Evolutionary conservation across 2,329 filamentous ascomycete species (phyloP).

Genomic region (Rhynchosporium graminicola): DNA sequence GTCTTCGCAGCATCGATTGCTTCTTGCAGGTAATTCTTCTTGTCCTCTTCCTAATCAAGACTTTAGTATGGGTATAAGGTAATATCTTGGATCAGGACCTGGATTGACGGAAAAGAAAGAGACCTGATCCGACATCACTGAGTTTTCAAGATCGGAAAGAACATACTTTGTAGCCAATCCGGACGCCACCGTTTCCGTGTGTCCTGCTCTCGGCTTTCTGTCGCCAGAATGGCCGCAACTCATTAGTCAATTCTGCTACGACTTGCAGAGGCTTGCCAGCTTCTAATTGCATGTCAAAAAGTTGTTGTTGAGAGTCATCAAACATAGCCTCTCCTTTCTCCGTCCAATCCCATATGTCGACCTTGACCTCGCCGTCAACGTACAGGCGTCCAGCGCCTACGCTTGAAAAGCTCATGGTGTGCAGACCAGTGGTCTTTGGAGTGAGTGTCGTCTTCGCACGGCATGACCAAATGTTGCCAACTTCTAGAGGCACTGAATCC

Average conservation of each 20-base stretch:
- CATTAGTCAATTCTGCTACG: constrained; percentile 65
- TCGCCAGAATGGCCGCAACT: constrained; percentile 61
- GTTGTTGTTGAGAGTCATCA: constrained; percentile 64
- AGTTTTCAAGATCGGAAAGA: no score
- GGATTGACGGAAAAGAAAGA: no score
- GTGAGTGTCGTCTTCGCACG: constrained; percentile 56
- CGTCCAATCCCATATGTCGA: constrained; percentile 70
- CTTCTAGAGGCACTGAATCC: constrained; percentile 65
- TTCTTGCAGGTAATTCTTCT: constrained; percentile 60
- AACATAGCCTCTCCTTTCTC: constrained; percentile 72
- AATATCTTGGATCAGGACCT: no score
- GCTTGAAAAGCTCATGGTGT: constrained; percentile 68
- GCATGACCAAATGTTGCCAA: constrained; percentile 61
- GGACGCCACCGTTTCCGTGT: constrained; percentile 69
- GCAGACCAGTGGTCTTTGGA: constrained; percentile 58
- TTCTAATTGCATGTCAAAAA: constrained; percentile 61
- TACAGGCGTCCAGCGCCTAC: constrained; percentile 65
- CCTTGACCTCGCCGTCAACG: constrained; percentile 58
- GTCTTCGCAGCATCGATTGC: constrained; percentile 62
- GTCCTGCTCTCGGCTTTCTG: constrained; percentile 58
- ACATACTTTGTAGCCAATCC: constrained; percentile 60
- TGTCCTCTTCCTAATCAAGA: constrained; percentile 55
- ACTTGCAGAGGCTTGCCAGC: constrained; percentile 62
- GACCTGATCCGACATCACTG: no score
- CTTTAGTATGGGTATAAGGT: no score